Evolutionary conservation across 2,329 filamentous ascomycete species (phyloP), one percentile per base, ranked within the genome.

Genomic region (Rhexocercosporidium sp.): DNA sequence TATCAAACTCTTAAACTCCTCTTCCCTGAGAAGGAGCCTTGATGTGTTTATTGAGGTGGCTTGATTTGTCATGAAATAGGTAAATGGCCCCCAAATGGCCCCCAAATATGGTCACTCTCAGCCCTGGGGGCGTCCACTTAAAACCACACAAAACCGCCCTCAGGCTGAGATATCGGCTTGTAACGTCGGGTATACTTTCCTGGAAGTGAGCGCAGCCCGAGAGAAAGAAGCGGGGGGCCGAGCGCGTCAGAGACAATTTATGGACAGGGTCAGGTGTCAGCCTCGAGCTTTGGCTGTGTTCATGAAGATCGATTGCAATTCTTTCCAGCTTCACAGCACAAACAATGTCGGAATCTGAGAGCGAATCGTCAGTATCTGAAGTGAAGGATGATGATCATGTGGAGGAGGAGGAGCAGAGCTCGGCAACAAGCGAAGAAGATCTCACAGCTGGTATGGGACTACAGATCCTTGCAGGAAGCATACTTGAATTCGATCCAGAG

Each of bases 371-470:
- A 14, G n/a, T 53, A 53, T 14, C 49, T 31, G 49, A 53, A n/a
- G 27, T 31, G 6, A 53, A 53, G 49, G 25, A 18, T 16, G 49
- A 31, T n/a, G 49, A 53, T 5, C 27, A 18, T n/a, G 16, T 16
- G 4, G 49, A 53, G 27, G 49, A 53, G 27, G 49, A 53, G 27
- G 47, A 51, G 22, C 47, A 51, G 27, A 31, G 49, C 47, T 53
- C 49, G 18, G 49, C 49, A 25, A 29, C 47, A 53, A 53, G 49
- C 49, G 49, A 53, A 16, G 49, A 53, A 18, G 49, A 53, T n/a
- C 49, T 31, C 49, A 53, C 49, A 31, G 49, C 27, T 18, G 49
- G 49, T 16, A 53, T 53, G 49, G 49, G 49, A 31, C 16, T 53
- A 53, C 49, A 53, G 16, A 53, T 53, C 5, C 49, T 53, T 7